These are phyloP conservation scores for Phytophthora hybrid DNA, from an alignment of 352 stramenopile species.

Conservation along the genomic window DNA sequence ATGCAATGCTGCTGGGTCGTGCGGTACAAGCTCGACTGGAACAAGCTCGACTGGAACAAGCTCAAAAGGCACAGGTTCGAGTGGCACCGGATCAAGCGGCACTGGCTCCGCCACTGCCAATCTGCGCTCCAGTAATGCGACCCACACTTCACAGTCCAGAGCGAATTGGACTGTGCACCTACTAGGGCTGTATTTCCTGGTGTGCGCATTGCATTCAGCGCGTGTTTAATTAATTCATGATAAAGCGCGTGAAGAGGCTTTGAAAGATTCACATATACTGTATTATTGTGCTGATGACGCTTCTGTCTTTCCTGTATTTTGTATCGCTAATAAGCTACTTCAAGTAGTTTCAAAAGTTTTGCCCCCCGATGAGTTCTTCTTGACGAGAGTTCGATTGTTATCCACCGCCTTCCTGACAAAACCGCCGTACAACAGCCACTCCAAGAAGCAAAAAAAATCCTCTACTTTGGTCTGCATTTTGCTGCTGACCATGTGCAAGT, in stretches of 20 bases:
- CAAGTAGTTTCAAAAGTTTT: too few species aligned
- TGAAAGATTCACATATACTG: too few species aligned
- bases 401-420: too few species aligned
- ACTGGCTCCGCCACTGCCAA: slow-evolving; percentile 21
- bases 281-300: too few species aligned
- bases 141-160: not conserved
- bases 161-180: not conserved
- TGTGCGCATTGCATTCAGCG: not conserved
- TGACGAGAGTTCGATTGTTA: too few species aligned
- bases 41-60: not conserved
- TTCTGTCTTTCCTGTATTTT: too few species aligned
- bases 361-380: too few species aligned
- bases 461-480: too few species aligned
- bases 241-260: not conserved
- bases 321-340: too few species aligned
- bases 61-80: not conserved
- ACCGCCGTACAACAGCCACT: too few species aligned
- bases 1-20: not conserved
- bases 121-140: slow-evolving; percentile 24
- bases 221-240: not conserved
- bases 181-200: slow-evolving; percentile 5
- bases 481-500: too few species aligned
- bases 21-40: not conserved
- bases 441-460: too few species aligned
- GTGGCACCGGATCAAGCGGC: not conserved